Base-by-base conservation (phyloP, 805 yeast species). In the Wickerhamiella cacticola region DNA sequence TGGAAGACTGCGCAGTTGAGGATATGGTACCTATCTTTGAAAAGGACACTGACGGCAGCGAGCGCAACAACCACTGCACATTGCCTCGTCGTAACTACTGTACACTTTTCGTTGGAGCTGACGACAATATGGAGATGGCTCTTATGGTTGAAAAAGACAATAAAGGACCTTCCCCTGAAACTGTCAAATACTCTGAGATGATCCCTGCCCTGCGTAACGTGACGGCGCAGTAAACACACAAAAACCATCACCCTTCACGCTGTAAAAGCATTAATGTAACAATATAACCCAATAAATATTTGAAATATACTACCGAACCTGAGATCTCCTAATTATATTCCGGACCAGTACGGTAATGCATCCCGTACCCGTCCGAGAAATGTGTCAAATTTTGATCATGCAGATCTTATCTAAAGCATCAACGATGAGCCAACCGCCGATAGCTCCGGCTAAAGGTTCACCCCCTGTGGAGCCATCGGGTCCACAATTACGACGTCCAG, bases 11-110 rank as follows among this genome's bases (percentile, higher is more conserved):
- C 33, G 79, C 88, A 3, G 83, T 78, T 54, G 96, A 89, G 61
- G 92, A 86, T 56, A 73, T 82, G 60, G 76, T 86, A n/a, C 82
- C 83, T 1, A 56, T 87, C 6, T 87, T 88, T 63, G 57, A 65
- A 2, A 59, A 62, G 21, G 83, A 84, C 46, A 76, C 79, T 0
- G 73, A 78, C 51, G 82, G 79, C 1, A 53, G 63, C 2, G 34
- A 45, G 2, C 65, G 81, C 12, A 79, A 75, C 63, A 70, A 64
- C 41, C 70, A 68, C 55, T 10, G 26, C 18, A 78, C 80, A 55
- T 58, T 74, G 58, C 76, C 78, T 51, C 68, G 68, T 51, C 66
- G 82, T 50, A 76, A 77, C 59, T 76, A 78, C 78, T 64, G 74
- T 52, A 72, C 72, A 48, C 68, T 75, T 48, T 56, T 52, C 34